Evolutionary conservation across 495 filamentous ascomycete genomes (phyloP), one percentile per base, ranked within the genome.

Genomic region (Hypomontagnella monticulosa): DNA sequence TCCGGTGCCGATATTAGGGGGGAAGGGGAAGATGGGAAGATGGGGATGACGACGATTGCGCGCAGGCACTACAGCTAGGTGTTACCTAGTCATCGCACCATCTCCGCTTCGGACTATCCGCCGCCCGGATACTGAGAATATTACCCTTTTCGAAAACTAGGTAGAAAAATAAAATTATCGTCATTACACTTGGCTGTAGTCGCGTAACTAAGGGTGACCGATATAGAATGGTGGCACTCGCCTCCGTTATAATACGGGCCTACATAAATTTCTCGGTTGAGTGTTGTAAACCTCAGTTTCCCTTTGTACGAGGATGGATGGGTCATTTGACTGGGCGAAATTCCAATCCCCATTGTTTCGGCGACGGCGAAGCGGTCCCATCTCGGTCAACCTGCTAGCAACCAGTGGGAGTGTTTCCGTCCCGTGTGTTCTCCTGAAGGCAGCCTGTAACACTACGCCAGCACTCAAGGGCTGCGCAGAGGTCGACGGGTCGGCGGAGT

Each of bases 301-400:
- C 12, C 30, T 50, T 4, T 18, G 47, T 18, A 27, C 10, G 47
- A 50, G 33, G 47, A 27, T 49, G 30, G 46, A 43, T 34, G 15
- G 34, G 18, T 52, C 38, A 18, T 15, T 19, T 32, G 30, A 30
- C 9, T 36, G 37, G 46, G 48, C 20, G 42, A 32, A 16, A 42
- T 44, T 15, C 46, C 15, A 42, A 58, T 57, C 6, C 34, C 43
- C 19, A 49, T 57, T 46, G 43, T 49, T 54, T 68, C 65, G 65
- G 65, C 54, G 54, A 59, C 58, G 65, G 65, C 59, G 59, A 68
- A 54, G 48, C 65, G 65, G 65, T 48, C 58, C 58, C 59, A 63
- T 63, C 33, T 62, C 65, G 65, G 65, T 68, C 65, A 68, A 54
- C 65, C 41, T 54, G 54, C 36, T 58, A 33, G 54, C 44, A 42